Evolutionary conservation across 176 grass and related monocot genomes (phyloP), one percentile per base, ranked within the genome.

Genomic region (Triticum dicoccoides): DNA sequence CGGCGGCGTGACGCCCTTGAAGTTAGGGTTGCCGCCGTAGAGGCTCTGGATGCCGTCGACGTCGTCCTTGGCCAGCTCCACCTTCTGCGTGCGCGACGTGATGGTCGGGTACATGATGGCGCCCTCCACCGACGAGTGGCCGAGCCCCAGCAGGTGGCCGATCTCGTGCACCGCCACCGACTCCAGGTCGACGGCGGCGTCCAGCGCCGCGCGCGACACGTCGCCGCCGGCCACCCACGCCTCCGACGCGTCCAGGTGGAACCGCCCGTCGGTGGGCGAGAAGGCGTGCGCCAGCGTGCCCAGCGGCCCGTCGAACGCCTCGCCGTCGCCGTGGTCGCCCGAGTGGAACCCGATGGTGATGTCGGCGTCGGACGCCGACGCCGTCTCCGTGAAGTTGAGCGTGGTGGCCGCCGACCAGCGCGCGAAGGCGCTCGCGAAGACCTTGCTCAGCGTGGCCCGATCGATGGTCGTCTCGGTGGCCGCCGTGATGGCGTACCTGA

Each of bases 141-240:
- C 94, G 0, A 99, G 88, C 13, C 97, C 97, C 11, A 99, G 90
- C 54, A 99, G 88, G 84, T 99, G 97, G 1, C 94, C 97, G 69
- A 99, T 99, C 87, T 99, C 97, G 81, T 99, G 97, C 86, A 99
- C 97, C 3, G 91, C 96, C 65, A 98, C 96, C 2, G 96, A 98
- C 80, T 98, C 97, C 35, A 99, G 86, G 84, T 99, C 97, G 0
- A 99, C 82, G 24, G 97, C 97, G 9, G 2, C 80, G 21, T 51
- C 51, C 5, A 94, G 86, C 11, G 79, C 64, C 14, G 90, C 88
- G 6, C 0, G 3, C 12, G 84, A 32, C 29, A 90, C 86, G 73
- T 94, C 92, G 47, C 88, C 88, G 5, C 41, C 51, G 3, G 90
- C 94, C 37, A 96, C 88, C 97, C 97, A 99, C 9, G 76, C 23